A percentile compares a stretch with the other conserved stretches of the same genome.
These are phyloP conservation scores for Beauveria scarabaeidicola DNA, from an alignment of 2,329 filamentous ascomycete species.

Conservation along the genomic window DNA sequence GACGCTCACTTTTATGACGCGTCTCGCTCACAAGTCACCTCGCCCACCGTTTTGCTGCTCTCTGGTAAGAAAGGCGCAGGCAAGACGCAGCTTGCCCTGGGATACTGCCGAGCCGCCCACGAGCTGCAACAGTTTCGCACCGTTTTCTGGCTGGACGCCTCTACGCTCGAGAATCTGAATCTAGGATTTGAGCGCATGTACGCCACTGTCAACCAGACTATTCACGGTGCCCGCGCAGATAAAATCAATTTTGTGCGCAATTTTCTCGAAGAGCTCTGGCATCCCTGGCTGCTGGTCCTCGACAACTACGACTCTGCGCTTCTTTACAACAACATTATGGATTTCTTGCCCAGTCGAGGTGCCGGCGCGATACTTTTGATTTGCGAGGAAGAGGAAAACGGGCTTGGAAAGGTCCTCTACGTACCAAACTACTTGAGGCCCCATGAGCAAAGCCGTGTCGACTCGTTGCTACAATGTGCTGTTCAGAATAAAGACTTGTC, in stretches of 20 bases:
- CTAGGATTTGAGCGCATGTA: conserved; percentile 7
- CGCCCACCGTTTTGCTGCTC: not conserved
- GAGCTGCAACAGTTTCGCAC: conserved; percentile 8
- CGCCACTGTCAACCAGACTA: not conserved
- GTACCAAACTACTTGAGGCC: not conserved
- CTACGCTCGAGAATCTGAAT: conserved; percentile 4
- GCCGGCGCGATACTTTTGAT: not conserved
- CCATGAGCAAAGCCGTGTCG: not conserved
- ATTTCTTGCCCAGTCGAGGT: conserved; percentile 1
- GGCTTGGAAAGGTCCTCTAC: not conserved
- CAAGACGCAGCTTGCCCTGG: conserved; percentile 7
- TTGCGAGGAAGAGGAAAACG: conserved; percentile 1
- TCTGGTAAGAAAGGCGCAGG: not conserved
- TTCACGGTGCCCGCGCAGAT: not conserved
- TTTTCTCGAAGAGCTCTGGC: conserved; percentile 5
- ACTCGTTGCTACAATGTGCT: not conserved
- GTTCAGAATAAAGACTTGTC: conserved; percentile 2
- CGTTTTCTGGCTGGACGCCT: conserved; percentile 6
- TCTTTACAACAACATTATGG: conserved; percentile 7
- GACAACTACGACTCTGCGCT: conserved; percentile 7
- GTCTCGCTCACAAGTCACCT: conserved; percentile 1
- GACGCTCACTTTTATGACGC: not conserved
- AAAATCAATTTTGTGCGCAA: not conserved
- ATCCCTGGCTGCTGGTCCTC: conserved; percentile 3
- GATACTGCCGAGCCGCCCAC: conserved; percentile 1